phyloP scores from a whole-genome alignment of 2,329 filamentous ascomycete genomes.

The Colletotrichum spaethianum region DNA sequence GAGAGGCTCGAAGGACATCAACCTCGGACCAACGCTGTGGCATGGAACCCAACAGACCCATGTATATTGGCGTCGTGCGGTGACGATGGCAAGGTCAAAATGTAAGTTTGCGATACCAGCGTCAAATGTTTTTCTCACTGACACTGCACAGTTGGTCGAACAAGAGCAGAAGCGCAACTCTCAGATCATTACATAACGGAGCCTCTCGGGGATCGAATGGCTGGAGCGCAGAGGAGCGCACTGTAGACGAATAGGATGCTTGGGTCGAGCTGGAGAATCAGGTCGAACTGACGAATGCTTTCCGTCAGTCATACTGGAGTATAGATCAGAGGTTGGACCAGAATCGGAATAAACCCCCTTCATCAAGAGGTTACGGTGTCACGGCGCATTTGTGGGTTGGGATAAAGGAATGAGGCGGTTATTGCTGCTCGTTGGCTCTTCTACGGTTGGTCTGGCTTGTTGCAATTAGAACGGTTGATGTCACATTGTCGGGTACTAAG shows the following conservation, averaged over 20 bases:
- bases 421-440: neutral
- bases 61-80: conserved; percentile 92
- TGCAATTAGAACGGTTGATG: conserved; percentile 5
- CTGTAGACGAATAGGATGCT: conserved; percentile 13
- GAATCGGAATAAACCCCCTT: conserved; percentile 28
- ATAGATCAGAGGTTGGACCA: conserved; percentile 20
- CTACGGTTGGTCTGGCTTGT: neutral
- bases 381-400: conserved; percentile 19
- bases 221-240: conserved; percentile 27
- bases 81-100: conserved; percentile 87
- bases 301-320: neutral
- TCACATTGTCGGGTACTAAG: neutral
- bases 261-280: neutral
- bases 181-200: conserved; percentile 41
- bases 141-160: conserved; percentile 46
- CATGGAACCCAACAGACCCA: conserved; percentile 89
- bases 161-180: conserved; percentile 42
- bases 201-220: conserved; percentile 34
- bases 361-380: conserved; percentile 29
- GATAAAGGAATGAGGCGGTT: neutral
- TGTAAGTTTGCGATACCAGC: conserved; percentile 70
- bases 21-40: conserved; percentile 85
- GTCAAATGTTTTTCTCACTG: neutral
- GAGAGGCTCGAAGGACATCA: conserved; percentile 83
- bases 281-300: neutral